A percentile compares a stretch with the other conserved stretches of the same genome.
phyloP scores from a whole-genome alignment of 2,329 filamentous ascomycete species.

The Colletotrichum falcatum region DNA sequence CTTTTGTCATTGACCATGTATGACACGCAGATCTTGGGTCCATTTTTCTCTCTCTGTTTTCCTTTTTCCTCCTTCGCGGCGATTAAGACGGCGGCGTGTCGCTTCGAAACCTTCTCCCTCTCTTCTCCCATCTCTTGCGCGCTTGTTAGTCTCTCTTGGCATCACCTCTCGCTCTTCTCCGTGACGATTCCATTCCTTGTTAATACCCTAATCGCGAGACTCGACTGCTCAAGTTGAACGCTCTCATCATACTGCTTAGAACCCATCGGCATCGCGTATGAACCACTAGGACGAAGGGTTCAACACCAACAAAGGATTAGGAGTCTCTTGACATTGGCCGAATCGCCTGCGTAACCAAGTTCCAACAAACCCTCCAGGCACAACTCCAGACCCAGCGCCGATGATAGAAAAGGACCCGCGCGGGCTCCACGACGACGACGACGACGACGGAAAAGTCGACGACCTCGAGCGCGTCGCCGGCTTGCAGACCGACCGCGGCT shows the following conservation, averaged over 20 bases:
- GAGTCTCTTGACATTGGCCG: not conserved
- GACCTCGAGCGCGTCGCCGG: slow-evolving; percentile 32
- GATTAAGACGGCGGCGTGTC: not conserved
- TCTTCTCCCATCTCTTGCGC: not conserved
- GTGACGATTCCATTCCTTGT: no score
- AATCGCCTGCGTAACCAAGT: no score
- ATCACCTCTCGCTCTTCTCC: not conserved
- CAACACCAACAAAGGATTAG: not conserved
- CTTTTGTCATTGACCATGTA: slow-evolving; percentile 35
- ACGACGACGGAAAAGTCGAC: slow-evolving; percentile 22
- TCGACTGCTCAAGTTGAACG: not conserved
- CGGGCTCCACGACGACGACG: slow-evolving; percentile 36
- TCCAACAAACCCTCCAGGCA: not conserved
- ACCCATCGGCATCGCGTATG: not conserved
- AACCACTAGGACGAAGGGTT: not conserved
- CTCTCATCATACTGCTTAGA: not conserved
- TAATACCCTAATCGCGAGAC: not conserved
- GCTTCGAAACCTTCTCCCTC: not conserved
- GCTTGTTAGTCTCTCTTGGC: not conserved
- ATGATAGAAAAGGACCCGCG: slow-evolving; percentile 18
- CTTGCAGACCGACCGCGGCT: slow-evolving; percentile 17
- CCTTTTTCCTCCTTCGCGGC: not conserved
- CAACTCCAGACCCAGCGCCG: not conserved
- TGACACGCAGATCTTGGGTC: slow-evolving; percentile 13
- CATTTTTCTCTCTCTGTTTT: not conserved